Percentiles rank a stretch among this genome's conserved stretches.
Conservation (phyloP, 140 eudicot genomes). For the Oenanthe javanica region DNA sequence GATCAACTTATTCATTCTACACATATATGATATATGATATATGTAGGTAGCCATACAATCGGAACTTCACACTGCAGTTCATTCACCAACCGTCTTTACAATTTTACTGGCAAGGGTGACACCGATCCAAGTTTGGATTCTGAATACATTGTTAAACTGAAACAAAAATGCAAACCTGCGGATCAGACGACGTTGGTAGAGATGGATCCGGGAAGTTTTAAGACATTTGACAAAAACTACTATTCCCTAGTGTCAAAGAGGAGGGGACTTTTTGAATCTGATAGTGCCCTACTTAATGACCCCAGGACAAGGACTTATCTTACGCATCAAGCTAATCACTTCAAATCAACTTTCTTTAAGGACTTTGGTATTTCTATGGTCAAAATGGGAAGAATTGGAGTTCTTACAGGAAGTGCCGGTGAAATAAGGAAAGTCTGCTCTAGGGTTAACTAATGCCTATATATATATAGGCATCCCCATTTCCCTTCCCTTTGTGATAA, state of each 20-base stretch:
- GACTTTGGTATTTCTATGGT: slow-evolving; percentile 57
- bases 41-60: slow-evolving; percentile 29
- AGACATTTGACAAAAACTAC: slow-evolving; percentile 37
- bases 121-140: slow-evolving; percentile 49
- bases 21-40: not conserved
- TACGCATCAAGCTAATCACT: slow-evolving; percentile 21
- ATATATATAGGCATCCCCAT: too few relatives aligned
- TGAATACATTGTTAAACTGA: slow-evolving; percentile 29
- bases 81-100: slow-evolving; percentile 35
- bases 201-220: slow-evolving; percentile 58
- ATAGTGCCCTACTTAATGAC: slow-evolving; percentile 41
- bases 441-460: slow-evolving; percentile 15
- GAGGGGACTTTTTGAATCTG: slow-evolving; percentile 46
- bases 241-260: slow-evolving; percentile 30
- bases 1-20: not conserved
- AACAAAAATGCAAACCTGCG: slow-evolving; percentile 25
- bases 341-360: slow-evolving; percentile 36
- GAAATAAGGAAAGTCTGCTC: slow-evolving; percentile 45
- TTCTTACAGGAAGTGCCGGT: slow-evolving; percentile 48
- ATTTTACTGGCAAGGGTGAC: slow-evolving; percentile 51
- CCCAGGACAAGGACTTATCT: slow-evolving; percentile 35
- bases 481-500: too few relatives aligned
- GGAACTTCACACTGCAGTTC: slow-evolving; percentile 44
- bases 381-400: slow-evolving; percentile 49
- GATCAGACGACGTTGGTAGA: slow-evolving; percentile 37